Percentiles rank a stretch among this genome's conserved stretches.
Evolutionary conservation across 495 filamentous ascomycete species (phyloP).

Genomic region (Pyrenopolyporus hunteri): DNA sequence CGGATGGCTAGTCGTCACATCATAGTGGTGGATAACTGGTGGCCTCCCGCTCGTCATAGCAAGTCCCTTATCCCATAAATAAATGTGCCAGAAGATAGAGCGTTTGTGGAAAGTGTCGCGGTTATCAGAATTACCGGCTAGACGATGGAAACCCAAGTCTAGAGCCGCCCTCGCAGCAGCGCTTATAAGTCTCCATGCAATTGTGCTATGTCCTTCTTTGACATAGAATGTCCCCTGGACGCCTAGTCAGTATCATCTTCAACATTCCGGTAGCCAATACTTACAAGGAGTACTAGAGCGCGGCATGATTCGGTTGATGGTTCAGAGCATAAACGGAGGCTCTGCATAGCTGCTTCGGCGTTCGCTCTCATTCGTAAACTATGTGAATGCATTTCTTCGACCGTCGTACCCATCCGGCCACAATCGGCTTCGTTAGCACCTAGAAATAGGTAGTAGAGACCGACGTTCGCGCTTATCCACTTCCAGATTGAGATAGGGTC

Average conservation of each 20-base stretch:
- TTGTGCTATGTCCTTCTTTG: conserved; percentile 36
- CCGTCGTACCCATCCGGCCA: conserved; percentile 17
- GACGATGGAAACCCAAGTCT: conserved; percentile 35
- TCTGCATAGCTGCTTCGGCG: conserved; percentile 27
- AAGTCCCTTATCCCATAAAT: conserved; percentile 63
- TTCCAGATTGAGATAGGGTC: conserved; percentile 62
- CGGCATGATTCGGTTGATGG: conserved; percentile 37
- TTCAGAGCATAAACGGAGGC: conserved; percentile 36
- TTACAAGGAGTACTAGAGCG: conserved; percentile 37
- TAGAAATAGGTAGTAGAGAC: conserved; percentile 62
- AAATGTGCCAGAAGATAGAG: conserved; percentile 66
- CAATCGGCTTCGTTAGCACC: conserved; percentile 26
- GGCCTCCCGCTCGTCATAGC: conserved; percentile 67
- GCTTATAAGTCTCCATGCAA: conserved; percentile 34
- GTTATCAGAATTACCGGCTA: conserved; percentile 37
- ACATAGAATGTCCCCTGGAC: conserved; percentile 36
- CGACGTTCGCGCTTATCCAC: conserved; percentile 62
- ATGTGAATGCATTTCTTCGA: conserved; percentile 23
- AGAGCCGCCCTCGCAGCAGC: conserved; percentile 30
- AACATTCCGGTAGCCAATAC: neutral
- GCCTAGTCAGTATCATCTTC: neutral
- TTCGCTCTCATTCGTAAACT: conserved; percentile 9
- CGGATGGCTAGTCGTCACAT: conserved; percentile 53
- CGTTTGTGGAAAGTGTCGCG: conserved; percentile 39
- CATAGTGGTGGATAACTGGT: conserved; percentile 65